Evolutionary conservation across 495 filamentous ascomycete genomes (phyloP).

Genomic region (Aspergillus mulundensis): DNA sequence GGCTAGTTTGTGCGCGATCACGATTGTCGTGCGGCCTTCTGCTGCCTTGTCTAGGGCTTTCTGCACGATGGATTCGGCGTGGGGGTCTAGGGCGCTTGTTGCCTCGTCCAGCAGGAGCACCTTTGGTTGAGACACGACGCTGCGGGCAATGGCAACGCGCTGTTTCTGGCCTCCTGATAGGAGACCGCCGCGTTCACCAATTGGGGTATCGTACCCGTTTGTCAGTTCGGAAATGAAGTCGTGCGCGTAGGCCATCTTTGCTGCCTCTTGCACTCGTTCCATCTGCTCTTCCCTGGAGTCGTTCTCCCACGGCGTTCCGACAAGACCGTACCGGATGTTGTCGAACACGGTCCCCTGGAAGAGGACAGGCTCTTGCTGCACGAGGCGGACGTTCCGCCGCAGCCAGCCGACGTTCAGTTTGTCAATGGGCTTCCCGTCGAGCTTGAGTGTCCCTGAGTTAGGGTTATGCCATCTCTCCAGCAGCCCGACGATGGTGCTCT

Average conservation of each 20-base stretch:
- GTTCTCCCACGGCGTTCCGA: constrained; percentile 74
- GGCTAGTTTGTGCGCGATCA: constrained; percentile 90
- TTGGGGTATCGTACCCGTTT: constrained; percentile 87
- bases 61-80: constrained; percentile 91
- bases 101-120: constrained; percentile 93
- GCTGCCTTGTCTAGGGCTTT: constrained; percentile 84
- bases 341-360: constrained; percentile 83
- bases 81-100: constrained; percentile 88
- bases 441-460: constrained; percentile 67
- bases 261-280: constrained; percentile 71
- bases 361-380: constrained; percentile 58
- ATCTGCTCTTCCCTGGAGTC: constrained; percentile 58
- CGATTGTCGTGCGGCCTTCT: constrained; percentile 86
- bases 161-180: constrained; percentile 96
- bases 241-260: constrained; percentile 88
- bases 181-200: constrained; percentile 90
- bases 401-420: constrained; percentile 85
- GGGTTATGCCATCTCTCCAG: constrained; percentile 93
- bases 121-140: constrained; percentile 88
- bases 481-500: constrained; percentile 90
- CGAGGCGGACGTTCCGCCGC: constrained; percentile 83
- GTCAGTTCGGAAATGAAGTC: constrained; percentile 80
- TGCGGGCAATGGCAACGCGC: constrained; percentile 83
- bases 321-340: constrained; percentile 83
- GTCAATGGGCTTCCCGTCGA: constrained; percentile 80